Percentiles rank a stretch among this genome's conserved stretches.
phyloP scores from a whole-genome alignment of 306 rosid species.

The Corylus avellana region DNA sequence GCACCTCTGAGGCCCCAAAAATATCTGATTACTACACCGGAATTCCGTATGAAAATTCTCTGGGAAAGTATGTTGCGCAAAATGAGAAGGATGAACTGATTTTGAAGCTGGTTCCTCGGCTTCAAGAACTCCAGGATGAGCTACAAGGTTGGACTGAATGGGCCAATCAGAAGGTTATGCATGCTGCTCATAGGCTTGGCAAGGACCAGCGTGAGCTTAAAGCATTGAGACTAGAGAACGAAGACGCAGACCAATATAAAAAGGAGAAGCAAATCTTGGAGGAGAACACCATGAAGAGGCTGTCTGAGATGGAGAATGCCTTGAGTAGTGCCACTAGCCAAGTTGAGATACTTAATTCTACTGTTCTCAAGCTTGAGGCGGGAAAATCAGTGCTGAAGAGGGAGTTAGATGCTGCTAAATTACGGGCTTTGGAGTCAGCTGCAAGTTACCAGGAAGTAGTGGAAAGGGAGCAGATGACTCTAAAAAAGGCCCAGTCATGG shows the following conservation, averaged over 20 bases:
- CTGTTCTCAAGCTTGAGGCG: constrained; percentile 32
- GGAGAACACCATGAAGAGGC: no score
- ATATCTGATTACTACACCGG: constrained; percentile 41
- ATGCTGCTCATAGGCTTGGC: constrained; percentile 53
- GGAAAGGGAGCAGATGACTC: constrained; percentile 47
- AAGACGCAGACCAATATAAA: no score
- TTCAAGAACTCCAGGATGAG: constrained; percentile 51
- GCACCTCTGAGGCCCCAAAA: constrained; percentile 21
- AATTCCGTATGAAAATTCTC: constrained; percentile 50
- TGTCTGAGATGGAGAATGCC: constrained; percentile 60
- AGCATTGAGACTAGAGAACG: no score
- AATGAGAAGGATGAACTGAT: constrained; percentile 52
- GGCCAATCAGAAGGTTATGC: constrained; percentile 61
- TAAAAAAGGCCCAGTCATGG: constrained; percentile 42
- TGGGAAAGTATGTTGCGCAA: constrained; percentile 42
- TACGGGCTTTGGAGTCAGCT: constrained; percentile 39
- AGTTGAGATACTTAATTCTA: constrained; percentile 41
- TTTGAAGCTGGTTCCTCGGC: constrained; percentile 44
- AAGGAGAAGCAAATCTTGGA: no score
- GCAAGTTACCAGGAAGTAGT: constrained; percentile 39
- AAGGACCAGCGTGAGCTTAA: constrained; percentile 22
- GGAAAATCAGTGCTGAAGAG: constrained; percentile 44
- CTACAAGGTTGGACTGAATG: constrained; percentile 55
- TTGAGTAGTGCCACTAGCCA: constrained; percentile 41
- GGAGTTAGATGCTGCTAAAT: constrained; percentile 46